Evolutionary conservation across 768 basidiomycete species (phyloP).

Genomic region (Russula ochroleuca): DNA sequence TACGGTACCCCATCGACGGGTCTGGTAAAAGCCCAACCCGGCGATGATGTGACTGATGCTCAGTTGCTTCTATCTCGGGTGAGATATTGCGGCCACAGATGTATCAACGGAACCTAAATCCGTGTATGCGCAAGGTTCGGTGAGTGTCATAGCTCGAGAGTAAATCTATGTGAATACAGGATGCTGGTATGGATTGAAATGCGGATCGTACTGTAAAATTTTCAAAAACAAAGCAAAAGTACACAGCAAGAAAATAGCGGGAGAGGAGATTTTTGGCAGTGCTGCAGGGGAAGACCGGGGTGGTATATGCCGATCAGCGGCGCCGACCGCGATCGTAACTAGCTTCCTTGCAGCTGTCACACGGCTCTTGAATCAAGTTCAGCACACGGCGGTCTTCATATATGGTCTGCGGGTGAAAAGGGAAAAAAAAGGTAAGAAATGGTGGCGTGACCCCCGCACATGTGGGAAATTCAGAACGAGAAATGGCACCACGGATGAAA

Average conservation of each 20-base stretch:
- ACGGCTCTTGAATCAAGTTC: constrained; percentile 63
- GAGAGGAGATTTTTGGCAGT: background rate
- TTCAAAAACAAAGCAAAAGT: constrained; percentile 7
- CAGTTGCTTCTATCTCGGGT: constrained; percentile 7
- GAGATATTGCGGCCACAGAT: constrained; percentile 3
- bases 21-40: constrained; percentile 2
- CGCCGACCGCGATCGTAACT: constrained; percentile 32
- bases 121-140: constrained; percentile 1
- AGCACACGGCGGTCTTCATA: constrained; percentile 50
- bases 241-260: constrained; percentile 19
- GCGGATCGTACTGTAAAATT: constrained; percentile 21
- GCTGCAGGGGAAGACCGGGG: background rate
- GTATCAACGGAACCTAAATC: constrained; percentile 10
- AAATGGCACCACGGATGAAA: background rate
- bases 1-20: constrained; percentile 2
- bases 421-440: background rate
- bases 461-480: constrained; percentile 9
- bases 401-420: constrained; percentile 24
- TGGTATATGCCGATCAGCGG: constrained; percentile 25
- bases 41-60: constrained; percentile 9
- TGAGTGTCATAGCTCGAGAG: constrained; percentile 5
- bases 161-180: constrained; percentile 16
- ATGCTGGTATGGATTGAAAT: constrained; percentile 13
- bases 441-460: background rate
- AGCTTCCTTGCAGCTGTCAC: constrained; percentile 50